These are phyloP conservation scores for Przewalskia tangutica DNA, from an alignment of 257 asterid species.

Conservation along the genomic window DNA sequence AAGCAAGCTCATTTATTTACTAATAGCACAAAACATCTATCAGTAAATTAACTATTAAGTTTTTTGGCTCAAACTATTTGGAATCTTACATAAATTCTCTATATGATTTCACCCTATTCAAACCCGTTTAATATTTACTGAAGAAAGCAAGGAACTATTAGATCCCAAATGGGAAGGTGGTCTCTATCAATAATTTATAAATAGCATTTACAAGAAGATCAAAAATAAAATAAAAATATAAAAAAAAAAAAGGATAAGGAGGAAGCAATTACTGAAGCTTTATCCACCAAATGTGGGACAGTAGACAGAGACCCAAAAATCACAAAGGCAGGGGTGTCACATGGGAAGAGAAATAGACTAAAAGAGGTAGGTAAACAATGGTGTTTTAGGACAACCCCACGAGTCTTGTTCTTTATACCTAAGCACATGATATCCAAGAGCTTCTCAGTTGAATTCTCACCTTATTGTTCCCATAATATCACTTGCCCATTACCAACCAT, in stretches of 20 bases:
- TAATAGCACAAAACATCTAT: not conserved
- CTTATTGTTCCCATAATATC: conserved; percentile 26
- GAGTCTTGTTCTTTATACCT: conserved; percentile 46
- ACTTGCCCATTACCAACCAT: conserved; percentile 22
- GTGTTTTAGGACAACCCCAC: conserved; percentile 48
- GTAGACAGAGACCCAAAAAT: conserved; percentile 24
- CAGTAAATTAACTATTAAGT: not conserved
- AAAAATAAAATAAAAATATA: not conserved
- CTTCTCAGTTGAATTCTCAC: conserved; percentile 42
- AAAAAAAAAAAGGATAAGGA: not conserved
- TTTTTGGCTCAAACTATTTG: not conserved
- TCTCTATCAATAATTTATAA: conserved; percentile 4
- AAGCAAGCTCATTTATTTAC: not conserved
- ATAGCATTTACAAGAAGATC: not conserved
- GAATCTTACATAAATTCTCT: not conserved
- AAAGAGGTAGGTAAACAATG: conserved; percentile 45
- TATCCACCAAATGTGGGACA: conserved; percentile 37
- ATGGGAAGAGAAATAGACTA: conserved; percentile 34
- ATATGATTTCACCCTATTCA: not conserved
- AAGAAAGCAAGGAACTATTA: not conserved
- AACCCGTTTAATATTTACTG: not conserved
- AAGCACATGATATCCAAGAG: conserved; percentile 62
- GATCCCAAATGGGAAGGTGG: not conserved
- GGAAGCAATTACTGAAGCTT: conserved; percentile 14
- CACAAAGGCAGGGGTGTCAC: conserved; percentile 25